Evolutionary conservation across 768 basidiomycete species (phyloP).

Genomic region (Podaxis pistillaris): DNA sequence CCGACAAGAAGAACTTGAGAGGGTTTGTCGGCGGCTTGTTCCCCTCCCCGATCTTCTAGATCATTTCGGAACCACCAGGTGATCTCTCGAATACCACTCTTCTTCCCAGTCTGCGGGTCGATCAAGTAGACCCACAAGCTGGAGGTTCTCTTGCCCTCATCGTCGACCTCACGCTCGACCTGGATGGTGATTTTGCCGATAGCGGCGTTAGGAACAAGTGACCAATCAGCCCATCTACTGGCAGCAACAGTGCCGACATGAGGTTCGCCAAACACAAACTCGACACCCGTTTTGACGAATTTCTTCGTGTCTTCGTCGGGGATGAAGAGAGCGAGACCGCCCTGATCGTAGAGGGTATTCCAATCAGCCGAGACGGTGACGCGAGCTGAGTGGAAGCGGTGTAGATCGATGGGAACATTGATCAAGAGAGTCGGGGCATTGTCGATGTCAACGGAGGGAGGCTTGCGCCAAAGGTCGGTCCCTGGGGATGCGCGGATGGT

Average conservation of each 20-base stretch:
- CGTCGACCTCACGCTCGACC: constrained; percentile 27
- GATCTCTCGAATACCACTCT: constrained; percentile 29
- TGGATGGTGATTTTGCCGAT: constrained; percentile 27
- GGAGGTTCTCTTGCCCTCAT: constrained; percentile 24
- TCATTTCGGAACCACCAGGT: constrained; percentile 34
- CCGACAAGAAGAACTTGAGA: constrained; percentile 25
- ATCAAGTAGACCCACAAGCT: constrained; percentile 31
- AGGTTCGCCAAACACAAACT: constrained; percentile 28
- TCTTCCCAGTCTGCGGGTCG: constrained; percentile 29
- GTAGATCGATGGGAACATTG: constrained; percentile 26
- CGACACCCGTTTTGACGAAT: constrained; percentile 32
- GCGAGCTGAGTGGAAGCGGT: constrained; percentile 29
- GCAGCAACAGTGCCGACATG: constrained; percentile 29
- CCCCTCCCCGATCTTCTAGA: constrained; percentile 13
- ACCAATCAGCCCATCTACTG: constrained; percentile 32
- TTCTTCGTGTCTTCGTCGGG: constrained; percentile 32
- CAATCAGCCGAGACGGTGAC: constrained; percentile 28
- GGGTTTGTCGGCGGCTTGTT: constrained; percentile 6
- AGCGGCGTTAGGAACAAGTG: constrained; percentile 26
- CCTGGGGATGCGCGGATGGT: constrained; percentile 26
- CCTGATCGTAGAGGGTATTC: constrained; percentile 31
- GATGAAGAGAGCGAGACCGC: constrained; percentile 30
- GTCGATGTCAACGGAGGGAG: constrained; percentile 28
- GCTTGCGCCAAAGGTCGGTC: constrained; percentile 34
- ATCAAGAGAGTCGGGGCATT: constrained; percentile 29